Conservation (phyloP, 352 stramenopile genomes). For the Pythium dissotocum region DNA sequence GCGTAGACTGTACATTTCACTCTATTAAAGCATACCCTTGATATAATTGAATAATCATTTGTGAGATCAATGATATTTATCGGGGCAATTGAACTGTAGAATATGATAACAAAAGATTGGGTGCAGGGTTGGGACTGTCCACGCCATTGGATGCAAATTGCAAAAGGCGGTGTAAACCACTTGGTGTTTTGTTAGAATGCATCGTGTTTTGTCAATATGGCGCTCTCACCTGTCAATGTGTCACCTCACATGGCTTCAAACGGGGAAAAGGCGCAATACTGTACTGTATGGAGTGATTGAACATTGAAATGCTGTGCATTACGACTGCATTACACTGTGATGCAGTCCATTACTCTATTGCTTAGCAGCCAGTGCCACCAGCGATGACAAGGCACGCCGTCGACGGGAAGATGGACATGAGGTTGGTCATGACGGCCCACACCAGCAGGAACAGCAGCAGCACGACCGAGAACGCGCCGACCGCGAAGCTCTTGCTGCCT, state of each 20-base stretch:
- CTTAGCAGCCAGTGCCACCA: conserved; percentile 27
- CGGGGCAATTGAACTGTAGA: too few relatives aligned
- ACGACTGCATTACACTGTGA: not conserved
- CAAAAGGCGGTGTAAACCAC: not conserved
- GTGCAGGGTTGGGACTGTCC: too few relatives aligned
- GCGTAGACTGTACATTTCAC: too few relatives aligned
- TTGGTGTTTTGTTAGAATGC: not conserved
- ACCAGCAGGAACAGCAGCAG: conserved; percentile 25
- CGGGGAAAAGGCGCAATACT: too few relatives aligned
- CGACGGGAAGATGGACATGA: conserved; percentile 35
- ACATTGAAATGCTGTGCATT: not conserved
- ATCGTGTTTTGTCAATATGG: not conserved
- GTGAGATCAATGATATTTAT: too few relatives aligned
- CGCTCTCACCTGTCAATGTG: not conserved
- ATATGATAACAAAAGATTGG: too few relatives aligned
- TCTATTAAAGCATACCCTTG: too few relatives aligned
- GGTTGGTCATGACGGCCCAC: conserved; percentile 36
- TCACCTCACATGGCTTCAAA: not conserved
- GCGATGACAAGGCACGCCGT: conserved; percentile 36
- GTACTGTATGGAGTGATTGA: not conserved
- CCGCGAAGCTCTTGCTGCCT: conserved; percentile 20
- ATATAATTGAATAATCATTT: too few relatives aligned
- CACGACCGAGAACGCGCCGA: conserved; percentile 23
- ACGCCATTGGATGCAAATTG: not conserved
- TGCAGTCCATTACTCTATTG: not conserved